A percentile compares a stretch with the other conserved stretches of the same genome.
These are phyloP conservation scores for Ophiostoma sp. DNA, from an alignment of 2,329 filamentous ascomycete species.

Conservation along the genomic window DNA sequence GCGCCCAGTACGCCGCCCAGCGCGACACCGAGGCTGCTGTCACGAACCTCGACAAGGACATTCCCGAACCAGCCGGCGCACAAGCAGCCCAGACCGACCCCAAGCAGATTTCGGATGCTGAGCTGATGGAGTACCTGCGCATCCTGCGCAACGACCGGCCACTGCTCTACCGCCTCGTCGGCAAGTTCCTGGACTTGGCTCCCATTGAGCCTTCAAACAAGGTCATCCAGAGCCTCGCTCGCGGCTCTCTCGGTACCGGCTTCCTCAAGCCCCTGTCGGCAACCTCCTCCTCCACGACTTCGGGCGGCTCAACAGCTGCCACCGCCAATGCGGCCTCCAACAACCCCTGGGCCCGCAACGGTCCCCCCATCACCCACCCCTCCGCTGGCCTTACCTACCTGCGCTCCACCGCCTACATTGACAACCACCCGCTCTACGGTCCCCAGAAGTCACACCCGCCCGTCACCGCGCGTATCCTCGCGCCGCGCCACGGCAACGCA, in stretches of 20 bases:
- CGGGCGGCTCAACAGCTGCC: conserved; percentile 26
- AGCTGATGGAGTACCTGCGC: conserved; percentile 49
- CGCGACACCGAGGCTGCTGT: conserved; percentile 37
- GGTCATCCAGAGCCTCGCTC: conserved; percentile 22
- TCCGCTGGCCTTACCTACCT: conserved; percentile 59
- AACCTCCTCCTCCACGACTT: conserved; percentile 29
- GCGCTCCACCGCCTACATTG: conserved; percentile 48
- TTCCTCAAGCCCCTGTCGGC: not conserved
- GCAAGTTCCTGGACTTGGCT: conserved; percentile 58
- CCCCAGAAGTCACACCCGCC: conserved; percentile 49
- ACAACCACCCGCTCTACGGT: conserved; percentile 58
- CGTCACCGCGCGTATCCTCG: conserved; percentile 47
- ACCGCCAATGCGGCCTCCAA: conserved; percentile 16
- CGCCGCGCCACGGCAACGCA: conserved; percentile 35
- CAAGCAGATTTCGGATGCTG: conserved; percentile 44
- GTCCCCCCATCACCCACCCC: conserved; percentile 57
- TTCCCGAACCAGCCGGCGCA: conserved; percentile 28
- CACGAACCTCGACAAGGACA: conserved; percentile 36
- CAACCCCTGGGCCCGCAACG: conserved; percentile 46
- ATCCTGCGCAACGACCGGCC: conserved; percentile 47
- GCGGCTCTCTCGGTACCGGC: conserved; percentile 26
- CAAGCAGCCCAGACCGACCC: conserved; percentile 29
- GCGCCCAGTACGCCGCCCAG: conserved; percentile 43
- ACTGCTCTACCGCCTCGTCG: conserved; percentile 49
- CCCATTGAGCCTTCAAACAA: conserved; percentile 38